Conservation (phyloP, 257 asterid species). For the Solanum piurae region DNA sequence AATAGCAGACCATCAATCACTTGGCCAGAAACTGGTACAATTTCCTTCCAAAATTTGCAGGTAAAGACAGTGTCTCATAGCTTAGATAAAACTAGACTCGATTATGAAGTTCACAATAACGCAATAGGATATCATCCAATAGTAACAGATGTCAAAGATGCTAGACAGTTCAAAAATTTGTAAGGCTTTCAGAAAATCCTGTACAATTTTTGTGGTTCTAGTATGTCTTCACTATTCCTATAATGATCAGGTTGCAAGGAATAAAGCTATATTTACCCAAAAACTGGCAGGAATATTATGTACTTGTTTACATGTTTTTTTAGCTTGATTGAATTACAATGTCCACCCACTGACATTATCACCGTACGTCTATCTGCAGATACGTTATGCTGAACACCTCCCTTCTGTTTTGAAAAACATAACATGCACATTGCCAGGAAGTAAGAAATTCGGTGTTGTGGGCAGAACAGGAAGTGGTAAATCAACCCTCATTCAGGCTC, state of each 20-base stretch:
- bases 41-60: constrained; percentile 65
- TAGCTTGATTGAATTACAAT: background rate
- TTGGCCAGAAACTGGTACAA: constrained; percentile 80
- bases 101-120: background rate
- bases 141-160: background rate
- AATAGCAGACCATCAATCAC: constrained; percentile 46
- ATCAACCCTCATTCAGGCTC: constrained; percentile 90
- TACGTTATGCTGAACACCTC: constrained; percentile 90
- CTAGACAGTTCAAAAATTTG: background rate
- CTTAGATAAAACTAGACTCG: background rate
- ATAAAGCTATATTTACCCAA: background rate
- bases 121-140: background rate
- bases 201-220: background rate
- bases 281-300: background rate
- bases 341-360: background rate
- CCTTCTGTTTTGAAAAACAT: constrained; percentile 78
- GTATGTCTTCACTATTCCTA: background rate
- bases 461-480: constrained; percentile 97
- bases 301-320: background rate
- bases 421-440: constrained; percentile 88
- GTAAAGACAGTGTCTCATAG: constrained; percentile 11
- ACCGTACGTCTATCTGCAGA: constrained; percentile 29
- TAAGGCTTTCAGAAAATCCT: background rate
- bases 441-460: constrained; percentile 82
- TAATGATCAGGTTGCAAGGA: background rate